phyloP scores from a whole-genome alignment of 345 rosid species.

The Citrus medica region DNA sequence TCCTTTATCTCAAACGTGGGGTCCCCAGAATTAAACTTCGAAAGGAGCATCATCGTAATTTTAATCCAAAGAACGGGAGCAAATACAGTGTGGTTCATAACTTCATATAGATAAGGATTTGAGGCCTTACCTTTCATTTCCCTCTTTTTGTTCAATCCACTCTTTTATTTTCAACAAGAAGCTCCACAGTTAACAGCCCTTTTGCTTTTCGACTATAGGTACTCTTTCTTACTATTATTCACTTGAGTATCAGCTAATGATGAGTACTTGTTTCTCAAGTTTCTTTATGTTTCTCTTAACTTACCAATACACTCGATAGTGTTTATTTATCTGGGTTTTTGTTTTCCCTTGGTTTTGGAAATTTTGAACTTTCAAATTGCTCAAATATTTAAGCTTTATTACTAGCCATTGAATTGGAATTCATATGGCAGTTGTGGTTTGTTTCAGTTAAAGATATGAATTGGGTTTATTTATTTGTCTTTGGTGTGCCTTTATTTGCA shows the following conservation, averaged over 20 bases:
- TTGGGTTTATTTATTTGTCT: not conserved
- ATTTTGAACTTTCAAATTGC: not conserved
- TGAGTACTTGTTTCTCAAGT: slow-evolving; percentile 8
- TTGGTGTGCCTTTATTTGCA: not conserved
- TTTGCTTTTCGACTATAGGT: slow-evolving; percentile 13
- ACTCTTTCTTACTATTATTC: not conserved
- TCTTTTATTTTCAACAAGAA: not conserved
- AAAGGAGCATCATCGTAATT: not conserved
- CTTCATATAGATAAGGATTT: slow-evolving; percentile 37
- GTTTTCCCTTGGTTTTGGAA: not conserved
- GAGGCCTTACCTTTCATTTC: slow-evolving; percentile 44
- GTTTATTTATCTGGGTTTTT: slow-evolving; percentile 6
- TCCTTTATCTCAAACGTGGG: not conserved
- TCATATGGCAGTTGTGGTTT: not conserved
- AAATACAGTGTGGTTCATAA: not conserved
- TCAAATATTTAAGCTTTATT: not conserved
- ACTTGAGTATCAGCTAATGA: slow-evolving; percentile 6
- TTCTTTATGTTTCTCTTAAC: not conserved
- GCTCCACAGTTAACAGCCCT: not conserved
- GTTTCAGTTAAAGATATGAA: not conserved
- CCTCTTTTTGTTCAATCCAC: slow-evolving; percentile 13
- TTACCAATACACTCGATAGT: not conserved
- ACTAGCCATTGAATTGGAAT: not conserved
- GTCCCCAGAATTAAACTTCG: slow-evolving; percentile 1
- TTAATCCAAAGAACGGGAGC: not conserved